These are phyloP conservation scores for Phytophthora constricta DNA, from an alignment of 352 stramenopile species.

Conservation along the genomic window DNA sequence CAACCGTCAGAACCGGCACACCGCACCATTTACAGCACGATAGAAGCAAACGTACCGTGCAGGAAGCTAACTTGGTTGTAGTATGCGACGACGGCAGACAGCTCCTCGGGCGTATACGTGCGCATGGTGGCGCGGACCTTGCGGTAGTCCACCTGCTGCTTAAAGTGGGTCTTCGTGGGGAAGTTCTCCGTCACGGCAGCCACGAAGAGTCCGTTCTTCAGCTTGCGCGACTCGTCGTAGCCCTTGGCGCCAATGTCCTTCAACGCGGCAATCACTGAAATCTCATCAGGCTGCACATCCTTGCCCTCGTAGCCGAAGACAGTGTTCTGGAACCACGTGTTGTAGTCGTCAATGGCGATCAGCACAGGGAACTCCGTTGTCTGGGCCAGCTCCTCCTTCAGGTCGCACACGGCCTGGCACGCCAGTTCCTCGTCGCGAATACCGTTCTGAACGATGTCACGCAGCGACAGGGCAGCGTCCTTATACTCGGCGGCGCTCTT, in stretches of 20 bases:
- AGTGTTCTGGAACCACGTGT: constrained; percentile 86
- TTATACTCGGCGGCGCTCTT: constrained; percentile 68
- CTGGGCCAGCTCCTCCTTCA: constrained; percentile 77
- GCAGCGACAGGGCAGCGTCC: constrained; percentile 66
- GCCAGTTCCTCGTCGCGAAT: constrained; percentile 85
- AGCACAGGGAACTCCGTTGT: constrained; percentile 87
- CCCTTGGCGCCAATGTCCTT: constrained; percentile 73
- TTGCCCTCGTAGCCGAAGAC: constrained; percentile 88
- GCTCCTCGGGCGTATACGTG: constrained; percentile 79
- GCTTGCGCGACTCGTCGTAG: constrained; percentile 61
- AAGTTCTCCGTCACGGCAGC: constrained; percentile 88
- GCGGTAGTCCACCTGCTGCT: constrained; percentile 85
- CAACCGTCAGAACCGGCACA: constrained; percentile 3
- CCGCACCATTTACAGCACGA: background rate
- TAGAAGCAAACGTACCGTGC: constrained; percentile 46
- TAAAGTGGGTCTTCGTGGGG: constrained; percentile 77
- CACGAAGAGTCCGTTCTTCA: constrained; percentile 84
- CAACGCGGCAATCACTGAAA: constrained; percentile 83
- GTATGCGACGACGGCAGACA: constrained; percentile 78
- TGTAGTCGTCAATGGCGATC: constrained; percentile 91
- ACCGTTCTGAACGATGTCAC: constrained; percentile 80
- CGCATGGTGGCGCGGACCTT: constrained; percentile 78
- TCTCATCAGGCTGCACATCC: constrained; percentile 74
- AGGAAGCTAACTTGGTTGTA: constrained; percentile 87
- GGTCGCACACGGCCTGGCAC: constrained; percentile 80